phyloP scores from a whole-genome alignment of 2,329 filamentous ascomycete genomes.

The Claviceps cyperi region DNA sequence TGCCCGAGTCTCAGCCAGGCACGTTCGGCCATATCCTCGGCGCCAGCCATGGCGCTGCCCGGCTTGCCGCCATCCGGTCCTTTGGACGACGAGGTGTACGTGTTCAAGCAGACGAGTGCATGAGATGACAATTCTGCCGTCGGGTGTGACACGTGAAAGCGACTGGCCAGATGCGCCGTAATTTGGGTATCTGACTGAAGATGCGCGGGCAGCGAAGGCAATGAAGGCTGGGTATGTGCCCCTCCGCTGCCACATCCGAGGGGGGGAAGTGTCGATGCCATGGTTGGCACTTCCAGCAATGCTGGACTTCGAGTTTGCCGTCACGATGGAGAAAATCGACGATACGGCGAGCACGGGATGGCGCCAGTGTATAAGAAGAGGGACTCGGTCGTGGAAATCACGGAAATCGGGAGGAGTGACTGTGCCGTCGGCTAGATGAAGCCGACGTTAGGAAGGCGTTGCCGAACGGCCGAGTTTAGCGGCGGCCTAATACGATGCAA shows the following conservation, averaged over 20 bases:
- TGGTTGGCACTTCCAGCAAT: conserved; percentile 24
- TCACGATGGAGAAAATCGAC: not conserved
- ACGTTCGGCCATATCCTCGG: conserved; percentile 78
- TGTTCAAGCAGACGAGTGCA: conserved; percentile 84
- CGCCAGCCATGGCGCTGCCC: conserved; percentile 81
- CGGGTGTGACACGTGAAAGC: conserved; percentile 82
- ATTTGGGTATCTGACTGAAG: conserved; percentile 64
- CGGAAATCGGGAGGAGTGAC: not conserved
- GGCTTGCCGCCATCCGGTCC: conserved; percentile 84
- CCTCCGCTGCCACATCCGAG: conserved; percentile 36
- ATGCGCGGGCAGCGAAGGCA: conserved; percentile 77
- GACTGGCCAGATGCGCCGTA: conserved; percentile 69
- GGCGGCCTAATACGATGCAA: not conserved
- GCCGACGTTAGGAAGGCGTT: not conserved
- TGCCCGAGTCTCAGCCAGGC: conserved; percentile 76
- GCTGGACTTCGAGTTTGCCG: not conserved
- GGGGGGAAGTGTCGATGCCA: conserved; percentile 45
- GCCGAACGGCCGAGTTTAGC: not conserved
- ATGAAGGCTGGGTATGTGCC: conserved; percentile 67
- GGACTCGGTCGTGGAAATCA: not conserved
- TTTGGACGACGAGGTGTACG: conserved; percentile 77
- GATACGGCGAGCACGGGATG: not conserved
- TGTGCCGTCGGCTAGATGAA: not conserved
- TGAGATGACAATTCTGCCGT: conserved; percentile 84
- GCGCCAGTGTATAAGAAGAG: not conserved